Evolutionary conservation across 1,284 basidiomycete genomes (phyloP).

Genomic region (Tylopilus sp.): DNA sequence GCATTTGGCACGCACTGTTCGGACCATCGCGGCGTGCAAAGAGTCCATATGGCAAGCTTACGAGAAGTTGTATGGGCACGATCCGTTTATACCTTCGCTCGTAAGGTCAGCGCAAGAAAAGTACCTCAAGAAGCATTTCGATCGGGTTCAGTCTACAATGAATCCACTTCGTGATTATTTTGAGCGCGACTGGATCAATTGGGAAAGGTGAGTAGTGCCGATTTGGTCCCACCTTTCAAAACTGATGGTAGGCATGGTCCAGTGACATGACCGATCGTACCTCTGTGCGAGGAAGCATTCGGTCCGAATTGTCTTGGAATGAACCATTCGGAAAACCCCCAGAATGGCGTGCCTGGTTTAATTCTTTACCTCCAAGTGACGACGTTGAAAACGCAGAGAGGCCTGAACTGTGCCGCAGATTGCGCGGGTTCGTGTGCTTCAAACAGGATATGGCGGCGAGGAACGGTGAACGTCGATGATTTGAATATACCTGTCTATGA

Average conservation of each 20-base stretch:
- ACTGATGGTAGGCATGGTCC: conserved; percentile 2
- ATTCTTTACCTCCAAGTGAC: conserved; percentile 26
- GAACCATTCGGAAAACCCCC: conserved; percentile 48
- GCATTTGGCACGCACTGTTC: conserved; percentile 59
- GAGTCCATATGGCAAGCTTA: conserved; percentile 68
- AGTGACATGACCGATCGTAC: conserved; percentile 78
- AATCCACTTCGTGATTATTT: conserved; percentile 55
- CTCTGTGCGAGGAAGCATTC: conserved; percentile 49
- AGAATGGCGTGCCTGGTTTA: conserved; percentile 53
- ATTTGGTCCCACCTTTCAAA: background rate
- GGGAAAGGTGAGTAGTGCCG: conserved; percentile 54
- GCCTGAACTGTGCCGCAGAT: conserved; percentile 30
- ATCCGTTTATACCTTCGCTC: conserved; percentile 34
- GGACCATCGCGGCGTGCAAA: conserved; percentile 56
- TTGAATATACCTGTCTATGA: conserved; percentile 17
- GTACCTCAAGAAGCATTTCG: conserved; percentile 30
- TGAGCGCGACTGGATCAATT: conserved; percentile 61
- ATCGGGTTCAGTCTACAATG: conserved; percentile 24
- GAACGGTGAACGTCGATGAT: conserved; percentile 7
- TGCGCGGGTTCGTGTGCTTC: conserved; percentile 42
- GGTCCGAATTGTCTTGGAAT: conserved; percentile 48
- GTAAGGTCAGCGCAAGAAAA: conserved; percentile 32
- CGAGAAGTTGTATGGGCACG: conserved; percentile 43
- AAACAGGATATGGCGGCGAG: conserved; percentile 21
- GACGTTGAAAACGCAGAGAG: conserved; percentile 23